A percentile compares a stretch with the other conserved stretches of the same genome.
Evolutionary conservation across 352 stramenopile species (phyloP).

Genomic region (Achlya hypogyna): DNA sequence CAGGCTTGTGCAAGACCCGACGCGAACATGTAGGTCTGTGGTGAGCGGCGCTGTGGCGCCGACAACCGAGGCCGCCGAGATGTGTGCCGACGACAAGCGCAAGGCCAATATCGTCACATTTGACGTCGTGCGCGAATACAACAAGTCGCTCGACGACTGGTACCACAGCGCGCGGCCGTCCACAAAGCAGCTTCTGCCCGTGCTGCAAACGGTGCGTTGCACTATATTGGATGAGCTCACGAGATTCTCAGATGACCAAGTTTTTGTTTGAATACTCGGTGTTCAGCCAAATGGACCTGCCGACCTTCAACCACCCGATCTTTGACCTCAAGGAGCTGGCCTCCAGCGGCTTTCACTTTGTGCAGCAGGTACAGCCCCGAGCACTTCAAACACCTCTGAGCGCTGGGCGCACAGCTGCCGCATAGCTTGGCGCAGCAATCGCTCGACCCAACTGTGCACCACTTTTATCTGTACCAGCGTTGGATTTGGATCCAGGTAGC

Average conservation of each 20-base stretch:
- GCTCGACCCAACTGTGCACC: constrained; percentile 30
- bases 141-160: constrained; percentile 83
- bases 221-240: background rate
- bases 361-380: constrained; percentile 29
- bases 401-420: background rate
- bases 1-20: constrained; percentile 1
- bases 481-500: constrained; percentile 86
- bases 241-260: constrained; percentile 47
- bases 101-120: constrained; percentile 51
- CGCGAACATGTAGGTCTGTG: constrained; percentile 23
- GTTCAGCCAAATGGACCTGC: constrained; percentile 58
- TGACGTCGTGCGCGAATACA: constrained; percentile 90
- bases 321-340: constrained; percentile 62
- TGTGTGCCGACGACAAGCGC: constrained; percentile 6
- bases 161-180: constrained; percentile 55
- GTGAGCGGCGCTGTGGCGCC: constrained; percentile 10
- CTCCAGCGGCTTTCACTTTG: constrained; percentile 65
- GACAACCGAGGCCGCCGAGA: background rate
- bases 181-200: constrained; percentile 63
- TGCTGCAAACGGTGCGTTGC: constrained; percentile 31
- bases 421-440: constrained; percentile 14
- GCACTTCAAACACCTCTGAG: background rate
- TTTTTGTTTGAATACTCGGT: constrained; percentile 87
- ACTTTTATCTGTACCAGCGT: constrained; percentile 85
- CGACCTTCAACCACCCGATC: constrained; percentile 64